Percentiles rank a stretch among this genome's conserved stretches.
Conservation (phyloP, 1,139 yeast genomes). For the Candida smagusa region DNA sequence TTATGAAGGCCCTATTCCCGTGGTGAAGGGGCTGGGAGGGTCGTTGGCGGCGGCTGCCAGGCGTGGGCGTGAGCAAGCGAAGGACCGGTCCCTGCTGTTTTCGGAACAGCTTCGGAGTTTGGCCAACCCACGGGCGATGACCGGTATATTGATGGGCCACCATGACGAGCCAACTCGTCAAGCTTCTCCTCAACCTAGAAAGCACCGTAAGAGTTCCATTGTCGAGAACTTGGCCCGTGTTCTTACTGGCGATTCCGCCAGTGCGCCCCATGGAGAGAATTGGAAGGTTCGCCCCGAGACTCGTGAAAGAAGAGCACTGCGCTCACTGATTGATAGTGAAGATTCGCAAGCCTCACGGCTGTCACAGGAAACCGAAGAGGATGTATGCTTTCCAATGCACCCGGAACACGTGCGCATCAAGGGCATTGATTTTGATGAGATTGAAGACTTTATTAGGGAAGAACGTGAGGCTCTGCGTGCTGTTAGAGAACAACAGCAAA, state of each 20-base stretch:
- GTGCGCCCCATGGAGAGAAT: background rate
- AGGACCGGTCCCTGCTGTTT: conserved; percentile 32
- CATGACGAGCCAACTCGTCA: background rate
- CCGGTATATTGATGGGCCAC: background rate
- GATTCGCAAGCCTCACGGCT: conserved; percentile 71
- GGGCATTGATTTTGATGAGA: conserved; percentile 76
- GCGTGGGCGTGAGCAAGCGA: conserved; percentile 20
- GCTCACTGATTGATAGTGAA: conserved; percentile 54
- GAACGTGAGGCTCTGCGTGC: conserved; percentile 31
- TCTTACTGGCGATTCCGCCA: conserved; percentile 2
- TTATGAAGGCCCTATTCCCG: conserved; percentile 15
- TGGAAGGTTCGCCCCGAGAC: background rate
- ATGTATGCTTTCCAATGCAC: conserved; percentile 94
- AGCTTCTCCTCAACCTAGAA: conserved; percentile 4
- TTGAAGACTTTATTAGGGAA: conserved; percentile 69
- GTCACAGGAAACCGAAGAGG: conserved; percentile 89
- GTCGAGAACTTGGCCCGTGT: conserved; percentile 15
- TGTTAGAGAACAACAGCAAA: conserved; percentile 29
- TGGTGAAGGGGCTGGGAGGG: conserved; percentile 13
- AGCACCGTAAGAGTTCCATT: conserved; percentile 14
- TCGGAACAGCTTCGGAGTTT: conserved; percentile 14
- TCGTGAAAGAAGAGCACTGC: conserved; percentile 31
- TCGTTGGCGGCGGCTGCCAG: conserved; percentile 16
- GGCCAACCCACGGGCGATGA: conserved; percentile 7
- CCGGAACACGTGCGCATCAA: conserved; percentile 66